Percentiles rank a stretch among this genome's conserved stretches.
phyloP scores from a whole-genome alignment of 371 early-diverging fungal genomes.

The Circinella minor region DNA sequence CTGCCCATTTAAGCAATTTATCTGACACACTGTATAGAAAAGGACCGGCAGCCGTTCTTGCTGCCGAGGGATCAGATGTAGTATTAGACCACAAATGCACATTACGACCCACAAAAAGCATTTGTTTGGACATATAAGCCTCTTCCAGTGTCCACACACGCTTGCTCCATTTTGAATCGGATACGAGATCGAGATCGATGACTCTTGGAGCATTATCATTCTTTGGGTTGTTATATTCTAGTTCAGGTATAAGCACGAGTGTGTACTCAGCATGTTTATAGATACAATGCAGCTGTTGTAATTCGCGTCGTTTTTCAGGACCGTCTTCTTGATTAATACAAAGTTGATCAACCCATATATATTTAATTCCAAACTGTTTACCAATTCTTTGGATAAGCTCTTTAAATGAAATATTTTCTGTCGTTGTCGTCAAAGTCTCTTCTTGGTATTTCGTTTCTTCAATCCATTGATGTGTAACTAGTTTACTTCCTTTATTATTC shows the following conservation, averaged over 20 bases:
- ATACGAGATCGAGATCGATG: too few species aligned
- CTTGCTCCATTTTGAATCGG: background rate
- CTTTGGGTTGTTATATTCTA: background rate
- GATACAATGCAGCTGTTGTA: background rate
- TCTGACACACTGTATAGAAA: too few species aligned
- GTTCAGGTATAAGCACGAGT: background rate
- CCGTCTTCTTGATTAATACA: background rate
- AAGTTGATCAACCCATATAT: background rate
- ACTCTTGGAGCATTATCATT: too few species aligned
- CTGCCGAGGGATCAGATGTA: background rate
- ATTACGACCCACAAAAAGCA: background rate
- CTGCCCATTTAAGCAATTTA: background rate
- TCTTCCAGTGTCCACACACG: slow-evolving; percentile 1
- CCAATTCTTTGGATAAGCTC: background rate
- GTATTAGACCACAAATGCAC: background rate
- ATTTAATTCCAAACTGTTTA: background rate
- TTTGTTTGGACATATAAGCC: background rate
- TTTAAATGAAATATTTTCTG: background rate
- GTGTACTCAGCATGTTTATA: background rate
- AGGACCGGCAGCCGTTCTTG: background rate
- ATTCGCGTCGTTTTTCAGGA: background rate
- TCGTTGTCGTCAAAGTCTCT: background rate
- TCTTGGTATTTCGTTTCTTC: background rate
- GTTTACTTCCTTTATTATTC: background rate
- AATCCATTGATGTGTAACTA: background rate